Evolutionary conservation across 192 early-diverging fungal genomes (phyloP), one percentile per base, ranked within the genome.

Genomic region (Thoreauomyces humboldtii): DNA sequence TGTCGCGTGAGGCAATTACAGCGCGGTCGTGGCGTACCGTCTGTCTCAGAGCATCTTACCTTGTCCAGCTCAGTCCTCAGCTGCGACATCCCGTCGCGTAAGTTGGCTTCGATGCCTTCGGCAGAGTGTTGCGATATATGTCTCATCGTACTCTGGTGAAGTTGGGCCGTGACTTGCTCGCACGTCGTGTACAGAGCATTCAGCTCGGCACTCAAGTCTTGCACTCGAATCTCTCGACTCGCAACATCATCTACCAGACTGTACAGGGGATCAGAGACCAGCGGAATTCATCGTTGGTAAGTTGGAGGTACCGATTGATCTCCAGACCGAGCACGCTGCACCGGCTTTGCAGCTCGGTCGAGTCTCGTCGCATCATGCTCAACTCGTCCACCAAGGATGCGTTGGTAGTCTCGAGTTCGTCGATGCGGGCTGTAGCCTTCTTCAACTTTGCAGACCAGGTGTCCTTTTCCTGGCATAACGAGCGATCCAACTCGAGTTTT

Each of bases 311-410:
- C 12, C 24, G 9, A 1, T 59, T 59, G 12, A 59, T 14, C 34
- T 59, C 11, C 57, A 59, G 41, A 17, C 50, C 50, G 27, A 52
- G 15, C 7, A 52, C 50, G 4, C 50, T 27, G 15, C 50, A 52
- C 32, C 27, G 21, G 2, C 14, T 24, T 52, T 52, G 17, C 50
- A 52, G 27, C 5, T 52, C 50, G 3, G 25, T 2, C 50, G 27
- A 25, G 27, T 52, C 50, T 15, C 27, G 50, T 17, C 6, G 50
- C 4, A 52, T 15, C 7, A 3, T 52, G 6, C 27, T 27, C 50
- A 52, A 5, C 32, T 52, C 11, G 7, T 52, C 50, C 19, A 14
- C 25, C 9, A 28, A 29, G 27, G 29, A 6, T 29, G 12, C 47
- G 17, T 7, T 9, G 12, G 17, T 24, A 24, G 47, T 24, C 22